phyloP scores from a whole-genome alignment of 306 rosid species.

The Vigna radiata region DNA sequence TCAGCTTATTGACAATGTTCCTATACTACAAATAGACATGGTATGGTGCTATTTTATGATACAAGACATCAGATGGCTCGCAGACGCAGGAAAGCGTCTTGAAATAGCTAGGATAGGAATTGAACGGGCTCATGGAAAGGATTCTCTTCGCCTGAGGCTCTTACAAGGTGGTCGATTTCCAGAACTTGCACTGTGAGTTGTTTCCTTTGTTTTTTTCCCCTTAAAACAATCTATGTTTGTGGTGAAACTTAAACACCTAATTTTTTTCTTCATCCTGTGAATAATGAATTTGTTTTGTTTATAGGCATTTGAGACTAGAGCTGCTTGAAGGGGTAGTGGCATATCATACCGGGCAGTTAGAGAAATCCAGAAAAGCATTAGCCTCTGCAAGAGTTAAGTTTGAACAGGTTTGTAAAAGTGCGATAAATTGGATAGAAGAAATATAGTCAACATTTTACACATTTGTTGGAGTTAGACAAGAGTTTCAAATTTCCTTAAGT shows the following conservation, averaged over 20 bases:
- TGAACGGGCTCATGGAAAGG: constrained; percentile 87
- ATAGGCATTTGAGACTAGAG: constrained; percentile 86
- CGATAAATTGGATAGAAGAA: constrained; percentile 5
- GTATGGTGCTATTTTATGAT: constrained; percentile 99
- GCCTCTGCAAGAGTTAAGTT: constrained; percentile 70
- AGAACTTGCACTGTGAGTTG: constrained; percentile 86
- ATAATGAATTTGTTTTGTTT: constrained; percentile 28
- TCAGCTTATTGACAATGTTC: constrained; percentile 89
- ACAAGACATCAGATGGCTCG: constrained; percentile 79
- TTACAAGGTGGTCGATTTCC: constrained; percentile 87
- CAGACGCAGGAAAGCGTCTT: constrained; percentile 87
- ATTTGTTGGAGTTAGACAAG: neutral
- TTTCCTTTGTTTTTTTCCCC: neutral
- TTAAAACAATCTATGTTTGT: neutral
- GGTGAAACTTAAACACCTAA: constrained; percentile 29
- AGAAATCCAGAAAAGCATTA: constrained; percentile 66
- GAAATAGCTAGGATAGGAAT: constrained; percentile 75
- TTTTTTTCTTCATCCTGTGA: constrained; percentile 18
- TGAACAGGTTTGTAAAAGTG: constrained; percentile 56
- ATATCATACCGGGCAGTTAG: constrained; percentile 77
- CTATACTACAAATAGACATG: constrained; percentile 95
- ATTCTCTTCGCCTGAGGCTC: constrained; percentile 73
- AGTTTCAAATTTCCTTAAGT: neutral
- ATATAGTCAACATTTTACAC: neutral
- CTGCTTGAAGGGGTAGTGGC: constrained; percentile 96